Percentiles rank a stretch among this genome's conserved stretches.
Conservation (phyloP, 257 asterid species). For the Agastache rugosa region DNA sequence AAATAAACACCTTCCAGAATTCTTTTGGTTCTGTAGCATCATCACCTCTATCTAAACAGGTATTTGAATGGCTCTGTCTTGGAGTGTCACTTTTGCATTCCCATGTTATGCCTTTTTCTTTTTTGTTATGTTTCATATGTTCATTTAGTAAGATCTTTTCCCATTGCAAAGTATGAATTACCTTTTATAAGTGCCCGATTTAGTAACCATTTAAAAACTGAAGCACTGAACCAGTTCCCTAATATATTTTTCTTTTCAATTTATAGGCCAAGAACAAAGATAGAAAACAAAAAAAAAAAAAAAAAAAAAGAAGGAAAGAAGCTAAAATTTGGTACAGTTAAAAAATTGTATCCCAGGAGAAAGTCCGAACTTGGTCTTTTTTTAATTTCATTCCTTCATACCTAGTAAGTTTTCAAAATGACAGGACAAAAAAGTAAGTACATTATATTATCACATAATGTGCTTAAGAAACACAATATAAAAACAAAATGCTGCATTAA, state of each 20-base stretch:
- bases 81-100: neutral
- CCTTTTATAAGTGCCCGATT: too few species aligned
- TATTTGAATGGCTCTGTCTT: neutral
- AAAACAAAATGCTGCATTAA: neutral
- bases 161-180: too few species aligned
- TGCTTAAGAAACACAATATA: neutral
- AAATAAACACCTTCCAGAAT: neutral
- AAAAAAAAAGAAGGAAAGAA: neutral
- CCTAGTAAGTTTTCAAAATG: too few species aligned
- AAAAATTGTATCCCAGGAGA: neutral
- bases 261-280: neutral
- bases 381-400: too few species aligned
- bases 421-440: neutral
- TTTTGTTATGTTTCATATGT: conserved; percentile 17
- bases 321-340: too few species aligned
- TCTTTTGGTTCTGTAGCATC: neutral
- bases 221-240: too few species aligned
- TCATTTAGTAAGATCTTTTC: neutral
- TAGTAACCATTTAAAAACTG: too few species aligned
- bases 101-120: neutral
- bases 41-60: neutral
- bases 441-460: neutral
- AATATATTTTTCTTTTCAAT: too few species aligned
- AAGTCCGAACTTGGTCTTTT: neutral
- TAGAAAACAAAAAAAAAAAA: neutral